These are phyloP conservation scores for Sequoia sempervirens DNA, from an alignment of 75 land plant genomes.

Conservation along the genomic window DNA sequence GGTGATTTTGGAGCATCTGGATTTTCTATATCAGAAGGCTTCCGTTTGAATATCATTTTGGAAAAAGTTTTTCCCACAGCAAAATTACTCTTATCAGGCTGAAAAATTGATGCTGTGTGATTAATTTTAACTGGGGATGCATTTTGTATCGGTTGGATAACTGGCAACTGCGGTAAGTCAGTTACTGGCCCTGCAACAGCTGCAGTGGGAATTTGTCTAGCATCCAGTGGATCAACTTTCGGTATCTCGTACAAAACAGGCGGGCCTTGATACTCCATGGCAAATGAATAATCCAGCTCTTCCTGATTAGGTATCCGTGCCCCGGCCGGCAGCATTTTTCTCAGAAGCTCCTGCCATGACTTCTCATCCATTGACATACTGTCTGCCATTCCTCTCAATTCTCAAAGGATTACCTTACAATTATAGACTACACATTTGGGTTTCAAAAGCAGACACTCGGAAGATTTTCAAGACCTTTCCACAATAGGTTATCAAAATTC, in stretches of 20 bases:
- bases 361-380: constrained; percentile 17
- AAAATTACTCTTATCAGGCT: constrained; percentile 6
- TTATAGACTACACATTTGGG: background rate
- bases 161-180: constrained; percentile 31
- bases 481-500: background rate
- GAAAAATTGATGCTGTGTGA: background rate
- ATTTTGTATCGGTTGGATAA: constrained; percentile 40
- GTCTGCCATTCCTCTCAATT: constrained; percentile 6
- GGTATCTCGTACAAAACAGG: constrained; percentile 61
- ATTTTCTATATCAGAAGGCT: background rate
- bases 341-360: constrained; percentile 33
- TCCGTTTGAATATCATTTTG: constrained; percentile 9
- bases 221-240: constrained; percentile 50
- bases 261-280: constrained; percentile 81
- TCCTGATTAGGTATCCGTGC: constrained; percentile 22
- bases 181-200: constrained; percentile 18
- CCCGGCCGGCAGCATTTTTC: constrained; percentile 58
- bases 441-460: background rate
- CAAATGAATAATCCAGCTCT: constrained; percentile 64
- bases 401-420: background rate
- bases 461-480: background rate
- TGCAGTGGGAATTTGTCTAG: constrained; percentile 46
- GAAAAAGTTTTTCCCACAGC: constrained; percentile 2
- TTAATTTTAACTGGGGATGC: background rate
- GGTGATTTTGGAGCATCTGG: background rate